These are phyloP conservation scores for Grosmannia serpens DNA, from an alignment of 2,329 filamentous ascomycete genomes.

Conservation along the genomic window DNA sequence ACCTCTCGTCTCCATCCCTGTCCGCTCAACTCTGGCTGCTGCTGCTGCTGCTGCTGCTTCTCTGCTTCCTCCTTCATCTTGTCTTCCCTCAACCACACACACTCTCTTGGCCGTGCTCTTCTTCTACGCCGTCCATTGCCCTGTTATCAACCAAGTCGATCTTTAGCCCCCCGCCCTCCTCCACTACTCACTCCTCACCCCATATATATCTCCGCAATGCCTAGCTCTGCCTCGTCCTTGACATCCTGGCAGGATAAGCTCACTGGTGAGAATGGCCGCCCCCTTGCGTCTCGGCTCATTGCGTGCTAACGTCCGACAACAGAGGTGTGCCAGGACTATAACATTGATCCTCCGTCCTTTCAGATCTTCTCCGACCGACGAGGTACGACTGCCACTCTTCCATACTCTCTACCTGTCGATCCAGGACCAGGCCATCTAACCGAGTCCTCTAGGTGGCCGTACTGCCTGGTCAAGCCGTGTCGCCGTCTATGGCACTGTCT, in stretches of 20 bases:
- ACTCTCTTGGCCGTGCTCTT: neutral
- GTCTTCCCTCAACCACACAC: neutral
- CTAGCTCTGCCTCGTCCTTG: slow-evolving; percentile 9
- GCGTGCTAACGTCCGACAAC: neutral
- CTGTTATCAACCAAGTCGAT: neutral
- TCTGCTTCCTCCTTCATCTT: neutral
- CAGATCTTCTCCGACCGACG: slow-evolving; percentile 22
- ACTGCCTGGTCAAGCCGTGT: slow-evolving; percentile 85
- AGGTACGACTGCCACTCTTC: slow-evolving; percentile 15
- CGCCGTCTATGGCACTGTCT: slow-evolving; percentile 51
- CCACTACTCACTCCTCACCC: neutral
- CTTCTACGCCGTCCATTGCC: neutral
- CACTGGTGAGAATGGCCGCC: slow-evolving; percentile 17
- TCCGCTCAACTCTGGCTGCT: neutral
- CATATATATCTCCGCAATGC: neutral
- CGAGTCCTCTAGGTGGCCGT: slow-evolving; percentile 53
- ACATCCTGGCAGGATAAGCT: slow-evolving; percentile 23
- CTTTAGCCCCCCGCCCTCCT: no score
- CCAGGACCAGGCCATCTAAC: neutral
- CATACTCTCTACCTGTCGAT: neutral
- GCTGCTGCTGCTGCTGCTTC: neutral
- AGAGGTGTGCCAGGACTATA: slow-evolving; percentile 21
- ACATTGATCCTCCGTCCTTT: slow-evolving; percentile 19
- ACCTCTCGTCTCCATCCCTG: neutral
- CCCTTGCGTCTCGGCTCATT: neutral